Evolutionary conservation across 495 filamentous ascomycete species (phyloP).

Genomic region (Neurospora terricola): DNA sequence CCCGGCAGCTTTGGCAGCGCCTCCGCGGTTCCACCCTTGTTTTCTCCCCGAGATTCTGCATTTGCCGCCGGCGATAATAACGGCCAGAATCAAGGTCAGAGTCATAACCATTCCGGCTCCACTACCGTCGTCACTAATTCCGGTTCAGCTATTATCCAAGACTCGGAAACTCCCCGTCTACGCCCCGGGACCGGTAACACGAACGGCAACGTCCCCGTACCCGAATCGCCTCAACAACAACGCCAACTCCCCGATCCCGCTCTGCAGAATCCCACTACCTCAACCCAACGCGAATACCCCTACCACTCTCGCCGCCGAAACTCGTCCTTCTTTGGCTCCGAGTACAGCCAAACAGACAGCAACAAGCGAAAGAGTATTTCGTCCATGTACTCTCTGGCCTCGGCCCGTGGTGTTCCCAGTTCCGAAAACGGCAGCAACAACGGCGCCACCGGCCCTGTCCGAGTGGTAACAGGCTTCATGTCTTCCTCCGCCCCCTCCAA

Average conservation of each 20-base stretch:
- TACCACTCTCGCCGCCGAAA: slow-evolving; percentile 13
- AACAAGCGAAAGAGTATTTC: slow-evolving; percentile 56
- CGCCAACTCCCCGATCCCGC: slow-evolving; percentile 36
- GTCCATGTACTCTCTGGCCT: slow-evolving; percentile 54
- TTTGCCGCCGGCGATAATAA: slow-evolving; percentile 5
- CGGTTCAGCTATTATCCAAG: slow-evolving; percentile 22
- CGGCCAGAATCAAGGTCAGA: neutral
- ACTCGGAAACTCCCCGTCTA: slow-evolving; percentile 35
- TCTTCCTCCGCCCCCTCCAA: slow-evolving; percentile 13
- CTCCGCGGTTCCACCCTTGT: slow-evolving; percentile 1
- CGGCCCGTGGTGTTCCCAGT: slow-evolving; percentile 38
- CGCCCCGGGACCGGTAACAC: slow-evolving; percentile 15
- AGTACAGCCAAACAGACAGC: slow-evolving; percentile 23
- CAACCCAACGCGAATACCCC: neutral
- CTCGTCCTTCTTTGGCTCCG: slow-evolving; percentile 23
- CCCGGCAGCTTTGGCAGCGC: neutral
- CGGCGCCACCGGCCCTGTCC: slow-evolving; percentile 17
- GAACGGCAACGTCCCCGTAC: slow-evolving; percentile 11
- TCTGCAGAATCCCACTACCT: slow-evolving; percentile 16
- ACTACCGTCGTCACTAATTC: neutral
- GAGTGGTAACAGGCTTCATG: slow-evolving; percentile 29
- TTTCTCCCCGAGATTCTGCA: slow-evolving; percentile 15
- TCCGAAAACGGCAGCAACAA: slow-evolving; percentile 33
- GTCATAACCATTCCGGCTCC: neutral
- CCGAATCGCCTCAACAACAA: slow-evolving; percentile 5